Evolutionary conservation across 2,329 filamentous ascomycete species (phyloP), one percentile per base, ranked within the genome.

Genomic region (Aspergillus versicolor): DNA sequence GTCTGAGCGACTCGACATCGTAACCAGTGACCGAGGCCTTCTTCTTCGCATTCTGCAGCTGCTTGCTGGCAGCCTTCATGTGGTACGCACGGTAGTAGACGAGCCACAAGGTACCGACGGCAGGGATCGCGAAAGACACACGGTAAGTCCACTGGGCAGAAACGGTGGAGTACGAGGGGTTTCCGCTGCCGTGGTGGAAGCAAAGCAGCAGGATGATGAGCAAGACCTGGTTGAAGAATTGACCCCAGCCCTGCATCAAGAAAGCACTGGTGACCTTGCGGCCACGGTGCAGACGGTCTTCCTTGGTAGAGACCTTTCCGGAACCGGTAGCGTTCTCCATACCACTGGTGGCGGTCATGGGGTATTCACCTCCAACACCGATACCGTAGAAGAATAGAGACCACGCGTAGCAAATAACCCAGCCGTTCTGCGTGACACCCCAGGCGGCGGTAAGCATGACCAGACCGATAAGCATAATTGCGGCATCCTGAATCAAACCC

Each of bases 171-270:
- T 97, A 97, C 3, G 92, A 91, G 21, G 89, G 85, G 65, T 86
- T 83, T 48, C 89, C 89, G 59, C 80, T 82, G 57, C 89, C 89
- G 69, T 88, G 86, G 82, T 96, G 91, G 84, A 96, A 94, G 77
- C 93, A 89, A 66, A 95, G 82, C 57, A 97, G 84, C 50, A 95
- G 81, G 53, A 96, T 73, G 69, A 97, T 96, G 62, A 97, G 84
- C 56, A 96, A 77, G 66, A 89, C 88, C 77, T 97, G 93, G 84
- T 97, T 97, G 80, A 90, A 81, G 73, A 96, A 90, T 76, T 97
- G 93, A 64, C 93, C 93, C 93, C 93, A 97, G 54, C 93, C 93
- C 77, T 97, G 93, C 93, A 97, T 97, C 77, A 97, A 77, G 81
- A 97, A 97, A 57, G 93, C 92, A 74, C 89, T 91, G 64, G 92